These are phyloP conservation scores for Epichloe gansuensis DNA, from an alignment of 2,329 filamentous ascomycete genomes.

Conservation along the genomic window DNA sequence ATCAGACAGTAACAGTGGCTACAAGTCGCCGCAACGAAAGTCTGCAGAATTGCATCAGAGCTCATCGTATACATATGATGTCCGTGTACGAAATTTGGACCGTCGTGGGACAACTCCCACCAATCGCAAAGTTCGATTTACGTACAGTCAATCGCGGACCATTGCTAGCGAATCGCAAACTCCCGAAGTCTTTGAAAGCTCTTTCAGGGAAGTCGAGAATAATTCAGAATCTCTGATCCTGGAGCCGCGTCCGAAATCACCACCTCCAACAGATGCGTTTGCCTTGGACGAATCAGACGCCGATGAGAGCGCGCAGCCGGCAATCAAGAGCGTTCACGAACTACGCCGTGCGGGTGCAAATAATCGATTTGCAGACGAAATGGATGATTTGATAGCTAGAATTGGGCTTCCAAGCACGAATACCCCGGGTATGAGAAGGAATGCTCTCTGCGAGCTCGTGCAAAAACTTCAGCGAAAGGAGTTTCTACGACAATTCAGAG, in stretches of 20 bases:
- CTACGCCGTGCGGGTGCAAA: conserved; percentile 53
- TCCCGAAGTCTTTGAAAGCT: conserved; percentile 12
- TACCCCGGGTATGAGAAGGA: conserved; percentile 39
- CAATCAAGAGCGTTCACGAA: conserved; percentile 52
- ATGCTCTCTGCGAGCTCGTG: conserved; percentile 46
- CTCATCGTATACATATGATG: conserved; percentile 6
- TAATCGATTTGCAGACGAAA: conserved; percentile 51
- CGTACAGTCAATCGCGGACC: conserved; percentile 22
- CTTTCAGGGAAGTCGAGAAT: conserved; percentile 4
- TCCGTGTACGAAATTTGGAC: conserved; percentile 13
- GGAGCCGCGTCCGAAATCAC: conserved; percentile 12
- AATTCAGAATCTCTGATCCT: conserved; percentile 11
- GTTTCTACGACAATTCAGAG: conserved; percentile 58
- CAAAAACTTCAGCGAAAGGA: conserved; percentile 46
- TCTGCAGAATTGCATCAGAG: neutral
- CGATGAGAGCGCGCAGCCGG: conserved; percentile 31
- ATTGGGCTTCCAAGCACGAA: conserved; percentile 38
- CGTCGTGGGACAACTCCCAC: conserved; percentile 14
- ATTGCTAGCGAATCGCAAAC: conserved; percentile 16
- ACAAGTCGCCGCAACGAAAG: neutral
- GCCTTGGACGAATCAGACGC: conserved; percentile 22
- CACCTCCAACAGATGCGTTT: conserved; percentile 12
- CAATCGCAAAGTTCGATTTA: conserved; percentile 21
- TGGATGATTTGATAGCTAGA: conserved; percentile 50
- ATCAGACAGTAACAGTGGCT: neutral